Conservation (phyloP, 352 stramenopile species). For the Pythium biforme region DNA sequence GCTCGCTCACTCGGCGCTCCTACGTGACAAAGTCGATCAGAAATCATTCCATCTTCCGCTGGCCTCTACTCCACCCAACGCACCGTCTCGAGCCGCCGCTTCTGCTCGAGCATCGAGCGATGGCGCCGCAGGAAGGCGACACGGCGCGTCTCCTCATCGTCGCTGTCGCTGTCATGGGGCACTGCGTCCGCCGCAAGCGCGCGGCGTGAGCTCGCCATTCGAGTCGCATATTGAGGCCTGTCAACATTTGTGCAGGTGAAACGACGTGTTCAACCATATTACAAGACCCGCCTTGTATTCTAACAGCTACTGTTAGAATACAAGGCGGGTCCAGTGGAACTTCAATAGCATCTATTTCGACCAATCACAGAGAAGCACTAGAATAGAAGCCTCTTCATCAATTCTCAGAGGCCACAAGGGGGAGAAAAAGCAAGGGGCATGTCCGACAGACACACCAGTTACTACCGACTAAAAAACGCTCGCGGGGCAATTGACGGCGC, state of each 20-base stretch:
- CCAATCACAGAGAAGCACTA: slow-evolving; percentile 4
- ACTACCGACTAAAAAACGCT: background rate
- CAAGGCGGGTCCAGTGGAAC: background rate
- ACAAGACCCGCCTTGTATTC: slow-evolving; percentile 13
- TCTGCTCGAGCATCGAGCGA: slow-evolving; percentile 47
- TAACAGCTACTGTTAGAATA: too few relatives aligned
- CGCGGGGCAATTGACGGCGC: background rate
- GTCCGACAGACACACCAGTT: background rate
- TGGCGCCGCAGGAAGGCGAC: slow-evolving; percentile 45
- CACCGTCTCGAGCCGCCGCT: slow-evolving; percentile 60
- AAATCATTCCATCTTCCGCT: too few relatives aligned
- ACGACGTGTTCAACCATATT: background rate
- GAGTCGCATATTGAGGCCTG: background rate
- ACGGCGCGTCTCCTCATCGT: slow-evolving; percentile 41
- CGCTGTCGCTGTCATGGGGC: slow-evolving; percentile 18
- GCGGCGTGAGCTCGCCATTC: background rate
- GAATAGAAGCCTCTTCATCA: slow-evolving; percentile 2
- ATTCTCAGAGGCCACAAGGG: slow-evolving; percentile 5
- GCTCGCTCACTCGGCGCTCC: slow-evolving; percentile 24
- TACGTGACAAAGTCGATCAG: too few relatives aligned
- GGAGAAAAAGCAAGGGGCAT: background rate
- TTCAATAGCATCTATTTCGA: slow-evolving; percentile 13
- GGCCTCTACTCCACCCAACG: too few relatives aligned
- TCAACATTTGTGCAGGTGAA: background rate
- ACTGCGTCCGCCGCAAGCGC: background rate